Evolutionary conservation across 1,284 basidiomycete genomes (phyloP).

Genomic region (Cryptococcus jaspeensis): DNA sequence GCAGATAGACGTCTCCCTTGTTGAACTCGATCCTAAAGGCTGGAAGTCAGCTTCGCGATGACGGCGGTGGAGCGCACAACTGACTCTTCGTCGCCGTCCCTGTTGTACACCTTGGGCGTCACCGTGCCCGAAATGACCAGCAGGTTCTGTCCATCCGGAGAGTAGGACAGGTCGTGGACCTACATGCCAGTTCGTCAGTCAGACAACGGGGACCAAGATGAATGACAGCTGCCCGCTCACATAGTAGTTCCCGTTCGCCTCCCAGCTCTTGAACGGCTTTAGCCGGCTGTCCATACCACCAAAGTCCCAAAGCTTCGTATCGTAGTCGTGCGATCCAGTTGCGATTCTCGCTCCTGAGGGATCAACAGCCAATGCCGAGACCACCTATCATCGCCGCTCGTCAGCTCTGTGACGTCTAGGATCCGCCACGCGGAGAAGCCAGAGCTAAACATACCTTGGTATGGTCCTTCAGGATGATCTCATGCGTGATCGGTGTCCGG

Average conservation of each 20-base stretch:
- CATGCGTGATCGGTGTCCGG: slow-evolving; percentile 60
- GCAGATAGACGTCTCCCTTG: slow-evolving; percentile 96
- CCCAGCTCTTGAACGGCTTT: slow-evolving; percentile 93
- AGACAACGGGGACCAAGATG: background rate
- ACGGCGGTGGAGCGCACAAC: slow-evolving; percentile 45
- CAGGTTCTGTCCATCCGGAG: slow-evolving; percentile 78
- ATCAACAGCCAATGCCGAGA: slow-evolving; percentile 88
- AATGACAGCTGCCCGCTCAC: slow-evolving; percentile 51
- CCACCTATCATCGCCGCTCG: slow-evolving; percentile 56
- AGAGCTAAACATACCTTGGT: slow-evolving; percentile 59
- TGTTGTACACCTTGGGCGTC: slow-evolving; percentile 83
- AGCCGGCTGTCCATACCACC: slow-evolving; percentile 86
- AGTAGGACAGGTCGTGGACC: slow-evolving; percentile 87
- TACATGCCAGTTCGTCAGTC: slow-evolving; percentile 41
- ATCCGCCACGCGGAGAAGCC: background rate
- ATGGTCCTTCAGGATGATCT: slow-evolving; percentile 87
- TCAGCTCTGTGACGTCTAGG: background rate
- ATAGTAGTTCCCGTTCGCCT: slow-evolving; percentile 89
- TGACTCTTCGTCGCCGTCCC: slow-evolving; percentile 85
- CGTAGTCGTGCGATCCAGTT: slow-evolving; percentile 93
- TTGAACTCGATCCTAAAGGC: slow-evolving; percentile 70
- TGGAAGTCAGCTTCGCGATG: background rate
- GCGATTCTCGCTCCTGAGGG: slow-evolving; percentile 87
- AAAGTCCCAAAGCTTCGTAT: slow-evolving; percentile 98
- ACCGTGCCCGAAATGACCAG: slow-evolving; percentile 83